Percentiles rank a stretch among this genome's conserved stretches.
These are phyloP conservation scores for Populus hybrid DNA, from an alignment of 441 rosid species.

Conservation along the genomic window DNA sequence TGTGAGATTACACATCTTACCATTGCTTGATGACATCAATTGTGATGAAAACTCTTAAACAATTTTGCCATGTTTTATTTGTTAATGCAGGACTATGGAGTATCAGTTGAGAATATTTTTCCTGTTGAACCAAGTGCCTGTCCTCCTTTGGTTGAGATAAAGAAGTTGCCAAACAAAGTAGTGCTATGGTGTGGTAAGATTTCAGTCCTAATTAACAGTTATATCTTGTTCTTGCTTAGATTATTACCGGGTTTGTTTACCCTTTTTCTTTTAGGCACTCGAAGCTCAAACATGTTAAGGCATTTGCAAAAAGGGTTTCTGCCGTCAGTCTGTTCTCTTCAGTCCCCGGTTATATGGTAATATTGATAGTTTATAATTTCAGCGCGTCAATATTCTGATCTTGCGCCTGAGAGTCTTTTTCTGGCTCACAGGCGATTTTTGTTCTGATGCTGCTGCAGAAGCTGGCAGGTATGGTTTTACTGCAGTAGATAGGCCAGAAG, in stretches of 20 bases:
- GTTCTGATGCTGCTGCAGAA: conserved; percentile 78
- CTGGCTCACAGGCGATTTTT: conserved; percentile 45
- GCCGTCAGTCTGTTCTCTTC: conserved; percentile 68
- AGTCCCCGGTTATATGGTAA: conserved; percentile 77
- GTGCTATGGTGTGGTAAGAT: conserved; percentile 85
- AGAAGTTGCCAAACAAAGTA: conserved; percentile 59
- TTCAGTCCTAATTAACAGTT: not conserved
- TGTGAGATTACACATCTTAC: conserved; percentile 28
- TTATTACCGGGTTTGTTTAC: no score
- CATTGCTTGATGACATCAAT: not conserved
- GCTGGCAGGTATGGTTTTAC: conserved; percentile 79
- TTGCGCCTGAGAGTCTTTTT: no score
- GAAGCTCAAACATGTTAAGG: conserved; percentile 69
- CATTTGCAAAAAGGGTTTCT: conserved; percentile 68
- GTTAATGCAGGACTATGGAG: conserved; percentile 51
- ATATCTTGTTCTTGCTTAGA: not conserved
- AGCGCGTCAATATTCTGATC: not conserved
- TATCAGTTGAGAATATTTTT: conserved; percentile 57
- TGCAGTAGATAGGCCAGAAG: conserved; percentile 70
- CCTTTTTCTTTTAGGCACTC: conserved; percentile 36
- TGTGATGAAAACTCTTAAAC: not conserved
- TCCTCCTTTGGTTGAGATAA: conserved; percentile 61
- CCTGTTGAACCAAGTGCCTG: conserved; percentile 48
- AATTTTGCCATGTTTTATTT: not conserved
- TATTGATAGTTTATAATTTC: not conserved